Evolutionary conservation across 768 basidiomycete genomes (phyloP), one percentile per base, ranked within the genome.

Genomic region (Coprinopsis sp.): DNA sequence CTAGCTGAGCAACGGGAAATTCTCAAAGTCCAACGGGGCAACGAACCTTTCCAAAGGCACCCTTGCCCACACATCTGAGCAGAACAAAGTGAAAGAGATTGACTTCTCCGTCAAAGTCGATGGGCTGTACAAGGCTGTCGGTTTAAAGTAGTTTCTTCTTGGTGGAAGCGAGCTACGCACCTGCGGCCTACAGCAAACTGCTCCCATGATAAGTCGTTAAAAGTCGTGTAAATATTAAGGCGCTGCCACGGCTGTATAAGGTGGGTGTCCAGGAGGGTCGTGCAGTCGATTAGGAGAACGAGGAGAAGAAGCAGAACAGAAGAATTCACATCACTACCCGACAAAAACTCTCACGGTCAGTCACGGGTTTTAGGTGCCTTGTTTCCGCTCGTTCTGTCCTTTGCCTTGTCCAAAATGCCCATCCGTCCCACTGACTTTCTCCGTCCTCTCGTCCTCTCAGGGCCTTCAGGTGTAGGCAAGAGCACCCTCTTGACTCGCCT

Each of bases 11-110:
- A n/a, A 29, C 61, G 6, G 19, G 52, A 4, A 18, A 28, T 18
- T 19, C 25, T 8, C 58, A 45, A 43, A 33, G 46, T 19, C 24
- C 40, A 33, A 24, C 47, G 23, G 34, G 46, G 14, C 3, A 41
- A 61, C 67, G 44, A 27, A 93, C 95, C 82, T 99, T 98, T 62
- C 95, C 95, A 66, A 99, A 98, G 1, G 95, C 95, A 41, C 95
- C 95, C 65, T 97, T 97, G 18, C 95, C 95, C n/a, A 99, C 94
- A 54, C 91, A 94, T 57, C 95, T 76, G 16, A 98, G 67, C 31
- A 99, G 84, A 52, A 90, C 78, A 62, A 99, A 99, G 62, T 99
- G 96, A 65, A 96, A 99, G 47, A 99, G 83, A 62, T 91, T 95
- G 62, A 92, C 86, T 52, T 95, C 91, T 54, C 88, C 91, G 56